Evolutionary conservation across 2,329 filamentous ascomycete genomes (phyloP).

Genomic region (Didymella lethalis): DNA sequence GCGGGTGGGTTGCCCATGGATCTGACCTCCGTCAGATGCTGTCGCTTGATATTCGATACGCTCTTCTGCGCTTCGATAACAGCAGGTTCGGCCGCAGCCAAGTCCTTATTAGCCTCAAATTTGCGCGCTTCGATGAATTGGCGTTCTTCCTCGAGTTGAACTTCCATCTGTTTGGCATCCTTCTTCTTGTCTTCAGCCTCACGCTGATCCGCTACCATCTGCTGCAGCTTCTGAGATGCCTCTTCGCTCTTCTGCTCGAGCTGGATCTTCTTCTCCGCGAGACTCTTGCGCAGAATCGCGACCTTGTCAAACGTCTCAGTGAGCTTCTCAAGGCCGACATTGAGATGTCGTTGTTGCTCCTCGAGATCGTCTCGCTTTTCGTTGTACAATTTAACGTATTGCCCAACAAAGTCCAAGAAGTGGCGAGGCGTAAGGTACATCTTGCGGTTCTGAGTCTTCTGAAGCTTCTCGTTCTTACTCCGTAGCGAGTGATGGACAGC

Average conservation of each 20-base stretch:
- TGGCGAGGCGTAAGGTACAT: conserved; percentile 96
- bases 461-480: conserved; percentile 84
- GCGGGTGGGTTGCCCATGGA: conserved; percentile 94
- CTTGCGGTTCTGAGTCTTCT: conserved; percentile 89
- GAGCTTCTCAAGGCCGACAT: conserved; percentile 96
- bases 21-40: conserved; percentile 95
- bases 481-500: conserved; percentile 97
- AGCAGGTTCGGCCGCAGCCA: conserved; percentile 90
- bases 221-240: conserved; percentile 95
- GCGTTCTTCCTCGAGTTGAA: conserved; percentile 86
- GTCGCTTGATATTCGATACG: conserved; percentile 97
- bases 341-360: conserved; percentile 97
- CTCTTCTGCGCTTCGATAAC: conserved; percentile 93
- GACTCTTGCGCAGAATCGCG: conserved; percentile 84
- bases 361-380: conserved; percentile 98
- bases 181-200: conserved; percentile 92
- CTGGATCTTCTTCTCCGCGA: conserved; percentile 93
- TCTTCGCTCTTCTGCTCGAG: conserved; percentile 93
- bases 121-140: conserved; percentile 82
- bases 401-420: conserved; percentile 96
- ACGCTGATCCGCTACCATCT: conserved; percentile 94
- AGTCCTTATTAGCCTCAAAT: conserved; percentile 84
- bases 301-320: conserved; percentile 98
- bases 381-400: conserved; percentile 96
- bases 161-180: conserved; percentile 87